A percentile compares a stretch with the other conserved stretches of the same genome.
phyloP scores from a whole-genome alignment of 2,329 filamentous ascomycete genomes.

The Pleoardoris graminearum region DNA sequence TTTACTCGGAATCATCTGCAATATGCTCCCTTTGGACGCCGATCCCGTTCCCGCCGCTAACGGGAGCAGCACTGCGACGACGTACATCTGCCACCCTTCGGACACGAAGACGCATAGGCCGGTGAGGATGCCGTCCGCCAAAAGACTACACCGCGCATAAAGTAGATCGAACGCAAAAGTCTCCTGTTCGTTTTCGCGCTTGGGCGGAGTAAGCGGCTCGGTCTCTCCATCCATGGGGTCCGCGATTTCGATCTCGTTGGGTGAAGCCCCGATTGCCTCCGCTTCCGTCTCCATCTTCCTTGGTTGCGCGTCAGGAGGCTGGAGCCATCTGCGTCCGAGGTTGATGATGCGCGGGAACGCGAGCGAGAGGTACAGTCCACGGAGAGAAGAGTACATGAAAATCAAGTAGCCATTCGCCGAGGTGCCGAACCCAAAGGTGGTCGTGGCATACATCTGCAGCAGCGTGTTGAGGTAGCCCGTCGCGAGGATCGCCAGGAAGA shows the following conservation, averaged over 20 bases:
- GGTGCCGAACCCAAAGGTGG: conserved; percentile 50
- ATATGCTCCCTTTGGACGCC: conserved; percentile 72
- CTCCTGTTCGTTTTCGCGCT: conserved; percentile 47
- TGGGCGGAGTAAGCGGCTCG: conserved; percentile 49
- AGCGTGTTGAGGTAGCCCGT: conserved; percentile 69
- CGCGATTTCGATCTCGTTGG: conserved; percentile 44
- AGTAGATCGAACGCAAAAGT: conserved; percentile 67
- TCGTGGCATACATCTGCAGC: conserved; percentile 54
- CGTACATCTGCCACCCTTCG: conserved; percentile 68
- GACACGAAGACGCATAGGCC: conserved; percentile 65
- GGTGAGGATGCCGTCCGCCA: conserved; percentile 68
- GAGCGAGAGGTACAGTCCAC: conserved; percentile 51
- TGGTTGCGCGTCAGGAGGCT: conserved; percentile 11
- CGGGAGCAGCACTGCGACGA: conserved; percentile 66
- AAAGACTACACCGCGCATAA: conserved; percentile 67
- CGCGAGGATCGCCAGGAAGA: conserved; percentile 69
- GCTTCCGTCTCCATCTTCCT: conserved; percentile 12
- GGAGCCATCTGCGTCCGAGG: conserved; percentile 48
- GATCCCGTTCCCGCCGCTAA: conserved; percentile 71
- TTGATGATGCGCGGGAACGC: conserved; percentile 52
- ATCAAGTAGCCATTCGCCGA: conserved; percentile 53
- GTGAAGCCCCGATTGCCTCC: conserved; percentile 28
- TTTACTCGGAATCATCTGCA: conserved; percentile 66
- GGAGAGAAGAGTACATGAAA: conserved; percentile 50
- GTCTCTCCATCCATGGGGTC: conserved; percentile 56